These are phyloP conservation scores for Wickerhamomyces kurtzmanii DNA, from an alignment of 805 yeast genomes.

Conservation along the genomic window DNA sequence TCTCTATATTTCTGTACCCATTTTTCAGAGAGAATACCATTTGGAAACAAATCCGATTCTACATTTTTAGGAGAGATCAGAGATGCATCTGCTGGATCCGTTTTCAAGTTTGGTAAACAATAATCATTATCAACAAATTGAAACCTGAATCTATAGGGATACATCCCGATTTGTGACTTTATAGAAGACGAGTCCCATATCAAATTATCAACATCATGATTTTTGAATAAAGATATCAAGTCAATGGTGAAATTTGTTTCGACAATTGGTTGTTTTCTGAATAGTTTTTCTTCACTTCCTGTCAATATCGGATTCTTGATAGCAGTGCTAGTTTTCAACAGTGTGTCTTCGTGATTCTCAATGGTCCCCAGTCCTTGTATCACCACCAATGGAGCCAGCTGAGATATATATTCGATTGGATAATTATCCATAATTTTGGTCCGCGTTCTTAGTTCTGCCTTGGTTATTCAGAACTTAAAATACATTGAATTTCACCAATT, in stretches of 20 bases:
- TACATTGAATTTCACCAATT: no score
- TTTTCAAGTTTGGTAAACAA: conserved; percentile 11
- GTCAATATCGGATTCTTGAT: not conserved
- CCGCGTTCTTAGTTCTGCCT: no score
- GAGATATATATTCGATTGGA: conserved; percentile 21
- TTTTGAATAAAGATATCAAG: conserved; percentile 19
- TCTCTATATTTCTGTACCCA: conserved; percentile 47
- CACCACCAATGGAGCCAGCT: conserved; percentile 28
- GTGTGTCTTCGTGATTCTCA: no score
- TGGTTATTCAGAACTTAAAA: no score
- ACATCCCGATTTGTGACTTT: conserved; percentile 10
- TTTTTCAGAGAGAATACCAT: conserved; percentile 29
- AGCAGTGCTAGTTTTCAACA: no score
- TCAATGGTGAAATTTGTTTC: conserved; percentile 11
- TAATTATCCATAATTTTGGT: conserved; percentile 36
- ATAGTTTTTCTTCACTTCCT: conserved; percentile 3
- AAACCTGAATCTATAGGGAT: conserved; percentile 18
- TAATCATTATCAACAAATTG: conserved; percentile 19
- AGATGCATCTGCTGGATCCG: conserved; percentile 10
- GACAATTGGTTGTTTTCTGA: conserved; percentile 5
- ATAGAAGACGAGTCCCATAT: conserved; percentile 17
- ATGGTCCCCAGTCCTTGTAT: conserved; percentile 29
- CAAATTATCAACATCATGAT: conserved; percentile 14
- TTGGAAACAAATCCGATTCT: conserved; percentile 27
- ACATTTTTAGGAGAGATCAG: conserved; percentile 34